Conservation (phyloP, 208 protist genomes). For the Herpetomonas muscarum region DNA sequence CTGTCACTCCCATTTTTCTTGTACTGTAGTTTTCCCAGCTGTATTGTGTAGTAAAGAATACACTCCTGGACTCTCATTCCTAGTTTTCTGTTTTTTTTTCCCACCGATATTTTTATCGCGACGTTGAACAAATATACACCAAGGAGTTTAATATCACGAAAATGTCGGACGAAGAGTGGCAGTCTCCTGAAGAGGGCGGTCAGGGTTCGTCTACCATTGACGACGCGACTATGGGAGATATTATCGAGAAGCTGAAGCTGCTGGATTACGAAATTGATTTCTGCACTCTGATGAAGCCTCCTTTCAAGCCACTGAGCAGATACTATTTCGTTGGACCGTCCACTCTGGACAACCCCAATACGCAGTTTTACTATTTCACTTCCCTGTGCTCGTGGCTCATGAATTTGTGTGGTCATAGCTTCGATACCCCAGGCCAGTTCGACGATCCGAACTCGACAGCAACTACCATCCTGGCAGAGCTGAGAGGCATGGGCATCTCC, state of each 20-base stretch:
- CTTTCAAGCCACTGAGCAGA: constrained; percentile 76
- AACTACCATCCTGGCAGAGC: constrained; percentile 77
- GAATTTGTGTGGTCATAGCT: constrained; percentile 60
- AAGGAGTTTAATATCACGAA: constrained; percentile 7
- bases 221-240: constrained; percentile 77
- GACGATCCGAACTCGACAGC: constrained; percentile 86
- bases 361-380: constrained; percentile 90
- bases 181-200: constrained; percentile 5
- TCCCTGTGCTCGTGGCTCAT: constrained; percentile 87
- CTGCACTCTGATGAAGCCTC: constrained; percentile 60
- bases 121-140: constrained; percentile 12
- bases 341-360: constrained; percentile 82
- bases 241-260: constrained; percentile 83
- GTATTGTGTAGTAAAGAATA: too few species aligned
- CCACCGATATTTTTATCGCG: constrained; percentile 1
- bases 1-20: neutral
- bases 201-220: constrained; percentile 23
- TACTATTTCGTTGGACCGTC: constrained; percentile 80
- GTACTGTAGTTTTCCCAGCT: neutral
- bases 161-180: constrained; percentile 24
- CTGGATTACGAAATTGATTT: constrained; percentile 82
- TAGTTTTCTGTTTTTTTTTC: constrained; percentile 15
- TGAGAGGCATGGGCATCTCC: constrained; percentile 71
- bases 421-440: constrained; percentile 81
- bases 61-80: neutral